Conservation (phyloP, 306 rosid species). For the Purshia tridentata region DNA sequence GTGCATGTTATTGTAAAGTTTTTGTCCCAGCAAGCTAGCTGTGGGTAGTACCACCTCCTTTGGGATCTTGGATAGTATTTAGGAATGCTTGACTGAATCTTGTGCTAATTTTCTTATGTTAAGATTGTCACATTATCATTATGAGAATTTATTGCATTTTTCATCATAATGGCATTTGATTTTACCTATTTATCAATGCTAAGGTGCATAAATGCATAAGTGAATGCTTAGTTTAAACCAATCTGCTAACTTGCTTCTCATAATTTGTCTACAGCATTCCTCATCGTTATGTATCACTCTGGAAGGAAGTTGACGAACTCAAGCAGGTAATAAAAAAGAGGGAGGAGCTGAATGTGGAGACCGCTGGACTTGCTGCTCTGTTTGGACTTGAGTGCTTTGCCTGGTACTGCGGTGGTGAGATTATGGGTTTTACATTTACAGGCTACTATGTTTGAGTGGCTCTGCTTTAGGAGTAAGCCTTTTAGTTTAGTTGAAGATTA, state of each 20-base stretch:
- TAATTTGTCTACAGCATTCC: slow-evolving; percentile 39
- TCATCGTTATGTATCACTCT: slow-evolving; percentile 35
- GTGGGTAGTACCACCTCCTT: background rate
- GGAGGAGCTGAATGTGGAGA: slow-evolving; percentile 34
- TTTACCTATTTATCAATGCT: background rate
- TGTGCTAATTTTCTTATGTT: background rate
- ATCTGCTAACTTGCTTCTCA: slow-evolving; percentile 13
- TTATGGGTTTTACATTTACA: slow-evolving; percentile 48
- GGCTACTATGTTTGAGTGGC: slow-evolving; percentile 44
- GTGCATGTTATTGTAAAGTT: background rate
- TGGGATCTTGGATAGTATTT: background rate
- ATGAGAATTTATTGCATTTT: background rate
- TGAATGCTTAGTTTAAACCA: background rate
- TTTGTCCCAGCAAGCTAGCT: background rate
- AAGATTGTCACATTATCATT: background rate
- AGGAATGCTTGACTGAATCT: background rate
- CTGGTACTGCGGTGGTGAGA: slow-evolving; percentile 55
- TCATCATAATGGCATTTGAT: background rate
- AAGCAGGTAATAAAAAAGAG: slow-evolving; percentile 36
- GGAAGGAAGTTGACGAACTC: slow-evolving; percentile 39
- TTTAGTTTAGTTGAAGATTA: slow-evolving; percentile 15
- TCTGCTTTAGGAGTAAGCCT: slow-evolving; percentile 6
- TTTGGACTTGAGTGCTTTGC: slow-evolving; percentile 53
- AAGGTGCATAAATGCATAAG: background rate
- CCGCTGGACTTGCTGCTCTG: slow-evolving; percentile 38